Conservation (phyloP, 305 asterid species). For the Rubia occidens region DNA sequence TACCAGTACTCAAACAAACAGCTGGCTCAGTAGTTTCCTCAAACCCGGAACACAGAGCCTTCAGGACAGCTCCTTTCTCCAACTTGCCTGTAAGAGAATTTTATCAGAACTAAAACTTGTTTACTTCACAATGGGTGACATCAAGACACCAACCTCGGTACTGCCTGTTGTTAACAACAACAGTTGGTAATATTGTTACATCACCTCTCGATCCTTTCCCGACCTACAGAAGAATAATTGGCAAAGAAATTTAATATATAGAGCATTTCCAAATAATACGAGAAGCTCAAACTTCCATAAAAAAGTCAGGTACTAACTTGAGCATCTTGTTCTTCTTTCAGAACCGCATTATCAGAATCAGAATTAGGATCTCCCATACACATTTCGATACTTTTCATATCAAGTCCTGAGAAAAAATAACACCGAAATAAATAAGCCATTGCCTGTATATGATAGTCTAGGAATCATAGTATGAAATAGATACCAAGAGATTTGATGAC, state of each 20-base stretch:
- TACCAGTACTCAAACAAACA: constrained; percentile 86
- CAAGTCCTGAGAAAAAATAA: constrained; percentile 48
- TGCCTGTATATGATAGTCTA: background rate
- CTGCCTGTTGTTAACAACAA: constrained; percentile 85
- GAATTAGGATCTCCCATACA: constrained; percentile 89
- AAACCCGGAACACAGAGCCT: constrained; percentile 89
- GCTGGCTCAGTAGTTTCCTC: constrained; percentile 98
- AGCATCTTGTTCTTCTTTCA: constrained; percentile 91
- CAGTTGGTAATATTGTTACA: constrained; percentile 96
- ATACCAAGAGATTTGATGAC: constrained; percentile 77
- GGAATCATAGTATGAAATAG: background rate
- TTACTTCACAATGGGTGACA: constrained; percentile 7
- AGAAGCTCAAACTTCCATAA: background rate
- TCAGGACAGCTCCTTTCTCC: constrained; percentile 84
- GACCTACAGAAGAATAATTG: constrained; percentile 38
- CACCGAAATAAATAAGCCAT: constrained; percentile 10
- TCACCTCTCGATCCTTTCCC: constrained; percentile 99
- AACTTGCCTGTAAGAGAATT: constrained; percentile 58
- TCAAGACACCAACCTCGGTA: constrained; percentile 62
- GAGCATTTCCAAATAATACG: background rate
- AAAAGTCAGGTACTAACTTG: constrained; percentile 45
- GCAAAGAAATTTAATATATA: constrained; percentile 8
- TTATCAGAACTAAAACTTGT: constrained; percentile 18
- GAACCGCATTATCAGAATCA: constrained; percentile 60
- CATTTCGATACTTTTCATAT: constrained; percentile 53